Evolutionary conservation across 495 filamentous ascomycete species (phyloP), one percentile per base, ranked within the genome.

Genomic region (Trichodelitschia bisporula): DNA sequence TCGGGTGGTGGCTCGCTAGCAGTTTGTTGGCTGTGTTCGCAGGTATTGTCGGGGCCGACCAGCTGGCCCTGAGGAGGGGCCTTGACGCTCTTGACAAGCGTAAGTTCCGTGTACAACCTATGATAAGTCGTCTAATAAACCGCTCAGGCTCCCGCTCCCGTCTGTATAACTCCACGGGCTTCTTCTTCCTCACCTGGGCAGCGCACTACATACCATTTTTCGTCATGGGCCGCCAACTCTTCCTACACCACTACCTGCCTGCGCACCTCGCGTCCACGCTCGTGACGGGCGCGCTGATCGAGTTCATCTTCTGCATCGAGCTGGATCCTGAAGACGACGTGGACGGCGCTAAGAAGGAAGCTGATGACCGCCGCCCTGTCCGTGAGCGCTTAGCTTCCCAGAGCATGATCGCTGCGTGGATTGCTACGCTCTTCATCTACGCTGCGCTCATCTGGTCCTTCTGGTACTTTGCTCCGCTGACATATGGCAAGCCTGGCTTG

Each of bases 1-100:
- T 95, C 32, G 86, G 89, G 25, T 97, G 86, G 86, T 97, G 86
- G 86, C 62, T 97, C 38, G 70, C 80, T 15, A 86, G 77, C 47
- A 77, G 74, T 56, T 53, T 95, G 15, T 56, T 97, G 29, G 89
- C 86, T 17, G 80, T 97, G 23, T 95, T 90, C 46, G 78, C 67
- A 25, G 86, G 86, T 33, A 83, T 97, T 40, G 51, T 95, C 37
- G 77, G 69, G 26, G 86, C 86, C 4, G 86, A 97, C 42, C 86
- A 95, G 46, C 60, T 97, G 32, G 90, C 83, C 3, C 64, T 83
- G 30, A 69, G 86, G 34, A 75, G 86, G 38, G 89, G 84, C 24
- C 60, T 97, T 29, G 86, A 97, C 53, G 83, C 83, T 11, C 51
- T 97, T 30, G 86, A 97, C 58, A 66, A 77, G 36, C 77, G 80